Base-by-base conservation (phyloP, 129 eudicot genomes). In the Glebionis coronaria region DNA sequence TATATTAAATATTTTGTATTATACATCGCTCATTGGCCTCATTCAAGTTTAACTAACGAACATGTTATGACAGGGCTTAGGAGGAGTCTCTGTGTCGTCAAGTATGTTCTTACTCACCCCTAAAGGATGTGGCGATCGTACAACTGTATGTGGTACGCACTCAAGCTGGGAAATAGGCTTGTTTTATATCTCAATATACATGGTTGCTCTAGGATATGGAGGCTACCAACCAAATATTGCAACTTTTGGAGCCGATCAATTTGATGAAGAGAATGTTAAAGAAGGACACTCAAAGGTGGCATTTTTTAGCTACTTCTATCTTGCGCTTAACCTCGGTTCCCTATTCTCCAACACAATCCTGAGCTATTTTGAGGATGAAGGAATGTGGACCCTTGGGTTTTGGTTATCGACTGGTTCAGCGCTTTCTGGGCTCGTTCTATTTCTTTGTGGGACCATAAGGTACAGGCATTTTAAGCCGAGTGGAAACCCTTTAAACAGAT, bases 141-240 rank as follows among this genome's bases (percentile, higher is more conserved):
- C 72, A 8, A 84, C 73, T 35, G 18, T 28, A 23, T 93, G 98
- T n/a, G 73, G 70, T 0, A 11, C 68, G n/a, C 98, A 88, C 56
- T 76, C 96, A 0, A 88, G 73, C 72, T 83, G 82, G 95, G 92
- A 79, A 67, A 65, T 84, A n/a, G 92, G 82, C 42, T 73, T 88
- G 14, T 93, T 93, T 62, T 93, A 93, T 63, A 45, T 93, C 64
- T 88, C 98, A 0, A 88, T 88, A 44, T 93, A 93, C 75, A 79
- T 93, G 84, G 67, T 93, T 46, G 98, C 96, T 5, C 71, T 93
- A 27, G 98, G 98, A 35, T 81, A 93, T 23, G 98, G 97, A 44
- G 98, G 98, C 49, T 93, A 93, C 85, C 98, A 93, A 63, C 98
- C 98, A 4, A 93, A 86, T 71, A 93, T 93, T 9, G 98, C 96